Percentiles rank a stretch among this genome's conserved stretches.
Evolutionary conservation across 2,329 filamentous ascomycete species (phyloP).

Genomic region (Talaromyces sp.): DNA sequence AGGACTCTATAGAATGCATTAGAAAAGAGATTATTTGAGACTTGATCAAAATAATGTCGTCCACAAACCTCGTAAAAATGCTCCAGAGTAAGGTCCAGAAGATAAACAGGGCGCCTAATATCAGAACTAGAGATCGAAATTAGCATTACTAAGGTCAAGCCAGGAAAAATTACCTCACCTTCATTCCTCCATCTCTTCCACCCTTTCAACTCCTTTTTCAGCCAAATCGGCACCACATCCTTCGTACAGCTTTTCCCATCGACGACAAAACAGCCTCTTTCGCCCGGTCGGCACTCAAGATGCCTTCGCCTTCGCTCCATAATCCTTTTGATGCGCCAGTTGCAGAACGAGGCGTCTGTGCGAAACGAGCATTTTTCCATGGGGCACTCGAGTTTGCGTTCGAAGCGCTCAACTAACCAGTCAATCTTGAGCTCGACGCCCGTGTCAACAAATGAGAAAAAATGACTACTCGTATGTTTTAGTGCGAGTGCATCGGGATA

Average conservation of each 20-base stretch:
- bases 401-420: conserved; percentile 62
- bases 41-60: background rate
- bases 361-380: conserved; percentile 42
- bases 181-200: conserved; percentile 17
- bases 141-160: background rate
- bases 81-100: conserved; percentile 12
- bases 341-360: conserved; percentile 39
- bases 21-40: background rate
- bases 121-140: conserved; percentile 8
- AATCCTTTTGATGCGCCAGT: conserved; percentile 32
- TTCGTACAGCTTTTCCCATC: conserved; percentile 27
- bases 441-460: conserved; percentile 60
- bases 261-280: conserved; percentile 33
- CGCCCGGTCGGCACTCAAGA: conserved; percentile 28
- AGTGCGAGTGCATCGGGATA: conserved; percentile 67
- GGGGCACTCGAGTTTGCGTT: conserved; percentile 60
- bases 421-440: conserved; percentile 60
- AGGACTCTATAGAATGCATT: background rate
- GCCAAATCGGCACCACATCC: conserved; percentile 24
- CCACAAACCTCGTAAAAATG: background rate
- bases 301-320: conserved; percentile 37
- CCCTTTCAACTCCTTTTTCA: conserved; percentile 17
- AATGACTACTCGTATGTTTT: conserved; percentile 60
- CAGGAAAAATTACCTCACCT: conserved; percentile 17
- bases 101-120: conserved; percentile 14